These are phyloP conservation scores for Tolypocladium sp. DNA, from an alignment of 2,329 filamentous ascomycete species.

Conservation along the genomic window DNA sequence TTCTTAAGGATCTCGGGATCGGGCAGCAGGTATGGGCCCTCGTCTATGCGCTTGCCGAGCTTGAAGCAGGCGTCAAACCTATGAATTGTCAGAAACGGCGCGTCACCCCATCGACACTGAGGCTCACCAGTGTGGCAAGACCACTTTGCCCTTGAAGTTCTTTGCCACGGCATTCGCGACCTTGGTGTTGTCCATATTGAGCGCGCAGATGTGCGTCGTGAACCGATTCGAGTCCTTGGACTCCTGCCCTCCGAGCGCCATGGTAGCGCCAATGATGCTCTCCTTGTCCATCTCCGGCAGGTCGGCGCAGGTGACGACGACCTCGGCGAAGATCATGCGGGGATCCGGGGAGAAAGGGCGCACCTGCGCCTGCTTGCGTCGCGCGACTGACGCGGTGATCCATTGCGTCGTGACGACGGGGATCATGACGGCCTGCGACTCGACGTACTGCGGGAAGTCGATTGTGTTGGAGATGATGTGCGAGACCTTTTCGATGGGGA, in stretches of 20 bases:
- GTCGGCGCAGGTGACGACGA: conserved; percentile 74
- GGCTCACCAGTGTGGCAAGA: conserved; percentile 81
- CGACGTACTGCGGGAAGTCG: conserved; percentile 82
- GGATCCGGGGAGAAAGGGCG: conserved; percentile 87
- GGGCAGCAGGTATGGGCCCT: conserved; percentile 76
- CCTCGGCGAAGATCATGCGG: conserved; percentile 77
- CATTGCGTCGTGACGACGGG: conserved; percentile 77
- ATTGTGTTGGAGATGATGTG: conserved; percentile 63
- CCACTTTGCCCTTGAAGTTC: conserved; percentile 65
- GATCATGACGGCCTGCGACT: conserved; percentile 66
- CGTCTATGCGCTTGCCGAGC: conserved; percentile 83
- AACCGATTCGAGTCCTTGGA: conserved; percentile 60
- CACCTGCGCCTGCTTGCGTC: conserved; percentile 63
- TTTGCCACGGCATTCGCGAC: conserved; percentile 54
- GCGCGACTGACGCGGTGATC: conserved; percentile 63
- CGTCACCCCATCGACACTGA: neutral
- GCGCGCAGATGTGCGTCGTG: conserved; percentile 83
- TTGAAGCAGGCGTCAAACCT: conserved; percentile 97
- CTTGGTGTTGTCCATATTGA: conserved; percentile 67
- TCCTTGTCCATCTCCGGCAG: conserved; percentile 83
- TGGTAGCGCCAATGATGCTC: conserved; percentile 79
- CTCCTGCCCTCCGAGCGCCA: conserved; percentile 83
- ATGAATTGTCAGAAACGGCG: neutral
- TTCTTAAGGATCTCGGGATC: conserved; percentile 72
- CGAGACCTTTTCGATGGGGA: conserved; percentile 38